phyloP scores from a whole-genome alignment of 192 early-diverging fungal species.

The Coemansia reversa region DNA sequence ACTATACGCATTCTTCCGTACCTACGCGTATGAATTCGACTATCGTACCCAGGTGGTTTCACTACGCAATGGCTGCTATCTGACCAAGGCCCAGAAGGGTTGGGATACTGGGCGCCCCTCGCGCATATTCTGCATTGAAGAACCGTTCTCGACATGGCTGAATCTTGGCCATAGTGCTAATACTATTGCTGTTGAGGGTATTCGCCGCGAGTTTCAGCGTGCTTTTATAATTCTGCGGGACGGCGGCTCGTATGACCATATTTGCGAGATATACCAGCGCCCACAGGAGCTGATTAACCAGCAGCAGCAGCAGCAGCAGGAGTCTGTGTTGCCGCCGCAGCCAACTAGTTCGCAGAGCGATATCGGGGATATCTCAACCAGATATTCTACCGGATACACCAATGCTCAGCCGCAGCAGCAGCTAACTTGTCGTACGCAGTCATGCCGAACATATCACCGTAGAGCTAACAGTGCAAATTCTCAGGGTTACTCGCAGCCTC shows the following conservation, averaged over 20 bases:
- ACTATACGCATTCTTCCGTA: slow-evolving; percentile 83
- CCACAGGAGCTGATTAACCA: slow-evolving; percentile 6
- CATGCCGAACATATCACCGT: not conserved
- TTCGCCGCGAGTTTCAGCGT: slow-evolving; percentile 79
- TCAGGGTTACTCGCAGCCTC: not conserved
- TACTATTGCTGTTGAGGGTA: slow-evolving; percentile 68
- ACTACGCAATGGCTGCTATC: slow-evolving; percentile 72
- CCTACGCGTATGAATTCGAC: slow-evolving; percentile 80
- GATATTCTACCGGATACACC: not conserved
- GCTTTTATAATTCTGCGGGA: slow-evolving; percentile 62
- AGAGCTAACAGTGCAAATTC: not conserved
- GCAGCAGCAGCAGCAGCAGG: not conserved
- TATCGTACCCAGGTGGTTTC: slow-evolving; percentile 80
- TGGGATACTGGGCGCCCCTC: slow-evolving; percentile 76
- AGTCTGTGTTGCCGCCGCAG: not conserved
- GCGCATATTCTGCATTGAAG: slow-evolving; percentile 83
- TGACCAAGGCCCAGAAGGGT: slow-evolving; percentile 80
- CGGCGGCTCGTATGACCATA: slow-evolving; percentile 44
- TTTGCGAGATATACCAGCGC: slow-evolving; percentile 47
- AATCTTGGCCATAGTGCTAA: slow-evolving; percentile 93
- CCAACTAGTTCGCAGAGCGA: slow-evolving; percentile 5
- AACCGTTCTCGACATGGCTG: slow-evolving; percentile 83
- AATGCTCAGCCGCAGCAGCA: not conserved
- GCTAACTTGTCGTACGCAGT: not conserved
- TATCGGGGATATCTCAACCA: not conserved